Evolutionary conservation across 331 rosid genomes (phyloP), one percentile per base, ranked within the genome.

Genomic region (Arachis monticola): DNA sequence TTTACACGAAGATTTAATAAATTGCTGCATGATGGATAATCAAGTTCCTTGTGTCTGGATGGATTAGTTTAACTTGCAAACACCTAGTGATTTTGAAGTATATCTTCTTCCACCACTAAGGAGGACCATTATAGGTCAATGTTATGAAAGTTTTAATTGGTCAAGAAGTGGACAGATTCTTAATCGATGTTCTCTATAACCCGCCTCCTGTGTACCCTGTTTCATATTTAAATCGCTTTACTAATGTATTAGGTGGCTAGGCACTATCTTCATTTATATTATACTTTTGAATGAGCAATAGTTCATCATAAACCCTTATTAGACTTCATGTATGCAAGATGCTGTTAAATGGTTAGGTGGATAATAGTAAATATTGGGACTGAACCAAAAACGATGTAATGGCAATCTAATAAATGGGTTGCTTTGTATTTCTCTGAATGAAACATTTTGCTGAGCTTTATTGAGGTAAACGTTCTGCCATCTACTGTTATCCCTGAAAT

Each of bases 71-170:
- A 61, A n/a, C 45, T 22, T 31, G 4, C 30, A 12, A 10, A 9
- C 11, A 41, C 44, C 55, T 76, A 41, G 7, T 42, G 41, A 8
- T 53, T 77, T 69, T 13, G 46, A 52, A 59, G 30, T 4, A 67
- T 12, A 5, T 40, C 53, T 51, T 48, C 53, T 48, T 41, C 42
- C 35, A 57, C 8, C 30, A n/a, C 42, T 62, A 45, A 65, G 45
- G 5, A 51, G 13, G 71, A 44, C 64, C 9, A 55, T 27, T 11
- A 44, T 10, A 40, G 65, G 35, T 42, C 13, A 64, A 67, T 67
- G 22, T 13, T 56, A 48, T 45, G 8, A 59, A 73, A 31, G 52
- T 40, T 14, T 50, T 72, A 30, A 60, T 45, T 44, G 10, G 10
- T 55, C 50, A n/a, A 53, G 53, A 48, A 8, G 41, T 57, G 50